These are phyloP conservation scores for Phytopythium cucurbitacearum DNA, from an alignment of 352 stramenopile genomes.

Conservation along the genomic window DNA sequence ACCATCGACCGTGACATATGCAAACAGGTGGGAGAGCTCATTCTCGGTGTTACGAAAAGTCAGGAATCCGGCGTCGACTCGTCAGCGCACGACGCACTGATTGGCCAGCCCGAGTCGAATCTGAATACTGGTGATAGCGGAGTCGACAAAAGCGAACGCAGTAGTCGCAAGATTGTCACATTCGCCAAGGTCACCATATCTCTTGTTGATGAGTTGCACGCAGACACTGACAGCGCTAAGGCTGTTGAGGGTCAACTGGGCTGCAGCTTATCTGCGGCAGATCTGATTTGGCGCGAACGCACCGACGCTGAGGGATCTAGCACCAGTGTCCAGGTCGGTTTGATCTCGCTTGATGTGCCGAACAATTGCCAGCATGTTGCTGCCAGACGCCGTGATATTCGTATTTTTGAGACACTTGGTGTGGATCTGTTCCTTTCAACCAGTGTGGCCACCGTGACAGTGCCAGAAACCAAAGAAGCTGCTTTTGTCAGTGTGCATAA, in stretches of 20 bases:
- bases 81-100: too few species aligned
- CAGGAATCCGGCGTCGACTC: not conserved
- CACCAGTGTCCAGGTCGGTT: slow-evolving; percentile 15
- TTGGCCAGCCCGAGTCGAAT: too few species aligned
- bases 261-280: not conserved
- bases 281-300: slow-evolving; percentile 17
- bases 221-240: too few species aligned
- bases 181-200: slow-evolving; percentile 1
- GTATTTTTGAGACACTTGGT: too few species aligned
- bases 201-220: not conserved
- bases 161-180: not conserved
- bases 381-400: too few species aligned
- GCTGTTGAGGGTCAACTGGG: too few species aligned
- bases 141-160: not conserved
- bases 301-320: slow-evolving; percentile 7
- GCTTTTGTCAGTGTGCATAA: slow-evolving; percentile 17
- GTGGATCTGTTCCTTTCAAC: too few species aligned
- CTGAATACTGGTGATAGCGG: too few species aligned
- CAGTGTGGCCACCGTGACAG: too few species aligned
- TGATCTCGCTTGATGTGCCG: not conserved
- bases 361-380: too few species aligned
- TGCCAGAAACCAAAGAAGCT: too few species aligned
- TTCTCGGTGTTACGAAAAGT: slow-evolving; percentile 3
- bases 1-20: slow-evolving; percentile 23
- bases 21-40: slow-evolving; percentile 19